phyloP scores from a whole-genome alignment of 495 filamentous ascomycete species.

The Aspergillus asperescens region DNA sequence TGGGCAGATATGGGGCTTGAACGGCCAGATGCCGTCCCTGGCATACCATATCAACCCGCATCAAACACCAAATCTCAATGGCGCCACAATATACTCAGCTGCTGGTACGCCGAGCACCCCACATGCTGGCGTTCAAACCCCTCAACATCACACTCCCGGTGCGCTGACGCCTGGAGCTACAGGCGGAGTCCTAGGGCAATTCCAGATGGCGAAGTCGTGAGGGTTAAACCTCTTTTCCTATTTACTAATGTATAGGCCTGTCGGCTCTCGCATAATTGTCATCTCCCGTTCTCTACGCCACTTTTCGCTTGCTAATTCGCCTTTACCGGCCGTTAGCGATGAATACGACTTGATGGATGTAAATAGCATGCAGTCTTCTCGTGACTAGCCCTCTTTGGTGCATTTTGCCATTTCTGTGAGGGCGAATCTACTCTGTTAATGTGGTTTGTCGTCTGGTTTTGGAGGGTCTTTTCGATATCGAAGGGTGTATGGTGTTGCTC shows the following conservation, averaged over 20 bases:
- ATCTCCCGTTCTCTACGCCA: constrained; percentile 2
- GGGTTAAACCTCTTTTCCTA: constrained; percentile 6
- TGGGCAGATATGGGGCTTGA: constrained; percentile 85
- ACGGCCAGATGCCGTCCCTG: constrained; percentile 51
- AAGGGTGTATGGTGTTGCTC: constrained; percentile 27
- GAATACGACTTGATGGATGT: constrained; percentile 26
- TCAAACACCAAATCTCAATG: constrained; percentile 52
- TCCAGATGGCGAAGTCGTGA: constrained; percentile 41
- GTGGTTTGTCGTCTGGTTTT: constrained; percentile 17
- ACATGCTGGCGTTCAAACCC: constrained; percentile 55
- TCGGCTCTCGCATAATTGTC: neutral
- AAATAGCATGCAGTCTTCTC: constrained; percentile 22
- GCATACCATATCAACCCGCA: constrained; percentile 42
- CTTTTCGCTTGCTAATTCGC: constrained; percentile 1
- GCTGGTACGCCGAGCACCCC: constrained; percentile 69
- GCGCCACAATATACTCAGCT: constrained; percentile 50
- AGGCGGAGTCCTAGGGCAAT: constrained; percentile 51
- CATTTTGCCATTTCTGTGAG: constrained; percentile 9
- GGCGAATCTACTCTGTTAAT: constrained; percentile 12
- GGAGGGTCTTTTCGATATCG: constrained; percentile 16
- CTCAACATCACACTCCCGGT: constrained; percentile 46
- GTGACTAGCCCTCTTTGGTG: constrained; percentile 9
- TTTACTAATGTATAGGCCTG: constrained; percentile 17
- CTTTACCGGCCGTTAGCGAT: neutral
- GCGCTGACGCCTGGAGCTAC: constrained; percentile 65